Percentiles rank a stretch among this genome's conserved stretches.
Conservation (phyloP, 2,329 filamentous ascomycete species). For the Sporothrix humicola region DNA sequence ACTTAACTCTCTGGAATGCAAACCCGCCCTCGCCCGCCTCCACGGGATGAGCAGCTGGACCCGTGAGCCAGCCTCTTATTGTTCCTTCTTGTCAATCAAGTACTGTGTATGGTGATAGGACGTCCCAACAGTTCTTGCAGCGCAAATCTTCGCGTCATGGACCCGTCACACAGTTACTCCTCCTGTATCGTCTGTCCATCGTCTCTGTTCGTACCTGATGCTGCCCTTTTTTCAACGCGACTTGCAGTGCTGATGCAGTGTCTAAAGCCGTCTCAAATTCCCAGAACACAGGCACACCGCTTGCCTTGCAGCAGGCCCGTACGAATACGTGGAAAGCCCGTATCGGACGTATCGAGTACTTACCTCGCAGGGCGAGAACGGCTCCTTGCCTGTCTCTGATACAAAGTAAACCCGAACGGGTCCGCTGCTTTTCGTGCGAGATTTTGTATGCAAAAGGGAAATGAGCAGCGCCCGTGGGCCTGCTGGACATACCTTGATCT, state of each 20-base stretch:
- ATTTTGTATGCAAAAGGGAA: conserved; percentile 20
- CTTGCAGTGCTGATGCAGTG: too few relatives aligned
- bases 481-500: neutral
- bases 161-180: neutral
- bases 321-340: neutral
- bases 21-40: neutral
- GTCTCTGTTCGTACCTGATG: neutral
- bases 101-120: too few relatives aligned
- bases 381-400: too few relatives aligned
- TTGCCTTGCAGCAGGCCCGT: neutral
- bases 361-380: too few relatives aligned
- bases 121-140: too few relatives aligned
- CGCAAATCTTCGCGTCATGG: conserved; percentile 9
- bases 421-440: neutral
- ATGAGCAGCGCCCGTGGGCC: neutral
- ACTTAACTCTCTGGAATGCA: conserved; percentile 12
- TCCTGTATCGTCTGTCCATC: neutral
- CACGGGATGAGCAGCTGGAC: neutral
- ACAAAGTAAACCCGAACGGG: neutral
- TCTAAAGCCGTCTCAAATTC: too few relatives aligned
- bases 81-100: too few relatives aligned
- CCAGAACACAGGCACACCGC: too few relatives aligned
- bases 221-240: neutral
- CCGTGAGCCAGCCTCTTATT: neutral
- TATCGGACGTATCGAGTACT: neutral